phyloP scores from a whole-genome alignment of 1,284 basidiomycete species.

The Irpex sp. region DNA sequence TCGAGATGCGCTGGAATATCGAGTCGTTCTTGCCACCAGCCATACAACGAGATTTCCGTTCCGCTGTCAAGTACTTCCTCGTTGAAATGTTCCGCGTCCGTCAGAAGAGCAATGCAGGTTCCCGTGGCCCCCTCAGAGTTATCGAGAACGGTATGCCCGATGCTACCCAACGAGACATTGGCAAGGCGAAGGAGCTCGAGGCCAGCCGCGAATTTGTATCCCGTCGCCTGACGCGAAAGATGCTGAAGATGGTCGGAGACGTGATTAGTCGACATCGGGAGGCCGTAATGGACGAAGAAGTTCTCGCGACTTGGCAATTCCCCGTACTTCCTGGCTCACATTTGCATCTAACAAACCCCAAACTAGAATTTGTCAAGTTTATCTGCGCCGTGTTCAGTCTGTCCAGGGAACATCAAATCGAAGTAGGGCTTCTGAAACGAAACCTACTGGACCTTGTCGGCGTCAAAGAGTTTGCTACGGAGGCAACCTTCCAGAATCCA shows the following conservation, averaged over 20 bases:
- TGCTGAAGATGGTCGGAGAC: conserved; percentile 71
- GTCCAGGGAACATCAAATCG: conserved; percentile 76
- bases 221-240: conserved; percentile 77
- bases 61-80: conserved; percentile 81
- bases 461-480: conserved; percentile 83
- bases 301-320: conserved; percentile 68
- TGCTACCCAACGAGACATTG: conserved; percentile 60
- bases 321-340: conserved; percentile 88
- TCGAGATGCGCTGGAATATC: conserved; percentile 97
- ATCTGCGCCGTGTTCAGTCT: conserved; percentile 80
- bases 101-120: conserved; percentile 54
- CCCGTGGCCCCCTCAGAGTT: conserved; percentile 72
- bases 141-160: conserved; percentile 71
- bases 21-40: conserved; percentile 85
- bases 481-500: conserved; percentile 87
- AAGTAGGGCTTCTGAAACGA: conserved; percentile 86
- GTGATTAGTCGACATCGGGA: conserved; percentile 67
- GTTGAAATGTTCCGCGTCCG: conserved; percentile 82
- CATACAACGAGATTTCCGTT: conserved; percentile 78
- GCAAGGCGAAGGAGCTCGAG: conserved; percentile 70
- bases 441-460: conserved; percentile 89
- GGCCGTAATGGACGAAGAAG: conserved; percentile 56
- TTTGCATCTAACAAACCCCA: conserved; percentile 71
- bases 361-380: conserved; percentile 91
- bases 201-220: conserved; percentile 73